Evolutionary conservation across 106 monocot species (phyloP).

Genomic region (Posidonia australis): DNA sequence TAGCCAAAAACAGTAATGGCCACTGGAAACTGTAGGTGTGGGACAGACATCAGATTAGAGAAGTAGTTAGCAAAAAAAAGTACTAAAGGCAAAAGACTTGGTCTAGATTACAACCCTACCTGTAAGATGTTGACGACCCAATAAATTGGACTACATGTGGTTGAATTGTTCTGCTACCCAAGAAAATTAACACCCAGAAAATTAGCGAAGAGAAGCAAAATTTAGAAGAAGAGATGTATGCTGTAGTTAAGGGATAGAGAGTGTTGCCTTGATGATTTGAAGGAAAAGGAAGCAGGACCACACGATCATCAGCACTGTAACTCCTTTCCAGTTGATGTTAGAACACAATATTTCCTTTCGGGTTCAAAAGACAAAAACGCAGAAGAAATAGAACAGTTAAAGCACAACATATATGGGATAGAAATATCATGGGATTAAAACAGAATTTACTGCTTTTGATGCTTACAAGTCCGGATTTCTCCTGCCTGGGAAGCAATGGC

Average conservation of each 20-base stretch:
- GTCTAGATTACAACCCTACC: constrained; percentile 21
- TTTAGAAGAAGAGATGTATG: not conserved
- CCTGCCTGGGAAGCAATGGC: constrained; percentile 40
- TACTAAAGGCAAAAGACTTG: not conserved
- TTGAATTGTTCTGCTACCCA: constrained; percentile 41
- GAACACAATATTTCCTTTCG: constrained; percentile 51
- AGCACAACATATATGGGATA: not conserved
- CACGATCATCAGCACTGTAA: constrained; percentile 49
- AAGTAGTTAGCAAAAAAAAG: not conserved
- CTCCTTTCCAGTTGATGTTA: constrained; percentile 72
- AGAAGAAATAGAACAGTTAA: not conserved
- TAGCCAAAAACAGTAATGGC: constrained; percentile 54
- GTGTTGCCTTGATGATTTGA: constrained; percentile 66
- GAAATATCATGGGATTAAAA: not conserved
- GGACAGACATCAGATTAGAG: not conserved
- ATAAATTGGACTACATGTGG: constrained; percentile 50
- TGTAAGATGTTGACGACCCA: constrained; percentile 73
- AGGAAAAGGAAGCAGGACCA: constrained; percentile 78
- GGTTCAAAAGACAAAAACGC: not conserved
- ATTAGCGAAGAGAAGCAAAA: not conserved
- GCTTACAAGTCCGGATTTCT: constrained; percentile 34
- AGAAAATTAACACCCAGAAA: not conserved
- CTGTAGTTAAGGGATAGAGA: not conserved
- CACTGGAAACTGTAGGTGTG: constrained; percentile 40
- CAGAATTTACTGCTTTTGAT: not conserved